Conservation (phyloP, 2,329 filamentous ascomycete genomes). For the Penicillium sp. region DNA sequence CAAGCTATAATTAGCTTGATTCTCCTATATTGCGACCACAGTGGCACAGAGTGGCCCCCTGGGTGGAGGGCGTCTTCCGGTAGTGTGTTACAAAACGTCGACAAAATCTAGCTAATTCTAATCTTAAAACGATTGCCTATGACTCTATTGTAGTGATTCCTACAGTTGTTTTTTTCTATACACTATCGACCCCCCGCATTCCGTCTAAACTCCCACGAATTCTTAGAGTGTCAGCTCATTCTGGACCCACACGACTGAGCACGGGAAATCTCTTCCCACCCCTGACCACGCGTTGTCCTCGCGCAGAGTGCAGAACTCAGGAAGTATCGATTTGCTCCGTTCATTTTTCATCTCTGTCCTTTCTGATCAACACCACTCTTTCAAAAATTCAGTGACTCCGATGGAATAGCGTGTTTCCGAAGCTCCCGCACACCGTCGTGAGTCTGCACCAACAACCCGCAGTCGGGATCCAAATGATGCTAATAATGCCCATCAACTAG, state of each 20-base stretch:
- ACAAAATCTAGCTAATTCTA: background rate
- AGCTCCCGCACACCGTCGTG: constrained; percentile 4
- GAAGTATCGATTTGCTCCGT: background rate
- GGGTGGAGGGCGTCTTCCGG: background rate
- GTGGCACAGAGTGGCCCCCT: background rate
- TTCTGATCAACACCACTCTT: background rate
- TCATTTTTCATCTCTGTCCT: background rate
- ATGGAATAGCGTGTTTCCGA: constrained; percentile 6
- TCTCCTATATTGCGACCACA: too few relatives aligned
- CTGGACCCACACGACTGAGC: constrained; percentile 8
- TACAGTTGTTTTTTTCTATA: background rate
- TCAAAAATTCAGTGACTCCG: background rate
- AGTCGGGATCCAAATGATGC: background rate
- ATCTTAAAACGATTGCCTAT: background rate
- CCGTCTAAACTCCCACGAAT: background rate
- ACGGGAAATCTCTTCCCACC: constrained; percentile 14
- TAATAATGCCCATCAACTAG: background rate
- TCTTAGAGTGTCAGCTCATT: background rate
- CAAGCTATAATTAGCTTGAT: too few relatives aligned
- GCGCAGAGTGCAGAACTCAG: constrained; percentile 4
- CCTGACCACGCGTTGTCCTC: constrained; percentile 10
- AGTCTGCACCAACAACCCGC: background rate
- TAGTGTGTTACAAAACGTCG: background rate
- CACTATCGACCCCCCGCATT: background rate
- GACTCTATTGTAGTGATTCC: too few relatives aligned